Base-by-base conservation (phyloP, 306 rosid species). In the Notholithocarpus densiflorus region DNA sequence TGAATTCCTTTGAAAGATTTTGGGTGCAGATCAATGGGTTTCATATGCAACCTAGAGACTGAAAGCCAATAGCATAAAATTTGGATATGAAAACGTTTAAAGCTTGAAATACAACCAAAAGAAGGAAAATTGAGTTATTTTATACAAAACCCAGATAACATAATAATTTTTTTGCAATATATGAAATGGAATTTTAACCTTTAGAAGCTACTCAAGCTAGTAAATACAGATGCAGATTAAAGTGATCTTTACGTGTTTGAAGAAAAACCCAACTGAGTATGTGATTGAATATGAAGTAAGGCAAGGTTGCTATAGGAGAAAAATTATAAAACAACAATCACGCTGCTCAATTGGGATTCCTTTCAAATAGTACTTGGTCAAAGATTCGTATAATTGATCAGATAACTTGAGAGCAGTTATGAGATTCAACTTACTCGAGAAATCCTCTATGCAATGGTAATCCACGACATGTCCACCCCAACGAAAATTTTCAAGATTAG, bases 1-100 rank as follows among this genome's bases (percentile, higher is more conserved):
- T 68, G 85, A 77, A 89, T 73, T 24, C 86, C 87, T 40, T 66
- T 83, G 56, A 68, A 81, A 54, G 61, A 56, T 24, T 89, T 90
- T 29, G 82, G 18, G 64, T 68, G 83, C 75, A 69, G 43, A 45
- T 12, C 82, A 27, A 56, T 64, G 77, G 81, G 75, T 69, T 84
- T 88, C 72, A 83, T 55, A 10, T 78, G 87, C 61, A 80, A 56
- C 79, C 85, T 85, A 57, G 87, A 86, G 84, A 64, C 94, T 91
- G 87, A 79, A 75, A 68, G 29, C 69, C 56, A 75, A 82, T 1
- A 8, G 20, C 23, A 40, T 4, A 79, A 55, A 59, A 21, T 80
- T 32, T 71, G 20, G 68, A 68, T 29, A 43, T 24, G 40, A 69
- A 3, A 48, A 48, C 3, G 71, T 52, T 18, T 2, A 13, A 24